Base-by-base conservation (phyloP, 495 filamentous ascomycete genomes). In the Penicillium chermesinum region DNA sequence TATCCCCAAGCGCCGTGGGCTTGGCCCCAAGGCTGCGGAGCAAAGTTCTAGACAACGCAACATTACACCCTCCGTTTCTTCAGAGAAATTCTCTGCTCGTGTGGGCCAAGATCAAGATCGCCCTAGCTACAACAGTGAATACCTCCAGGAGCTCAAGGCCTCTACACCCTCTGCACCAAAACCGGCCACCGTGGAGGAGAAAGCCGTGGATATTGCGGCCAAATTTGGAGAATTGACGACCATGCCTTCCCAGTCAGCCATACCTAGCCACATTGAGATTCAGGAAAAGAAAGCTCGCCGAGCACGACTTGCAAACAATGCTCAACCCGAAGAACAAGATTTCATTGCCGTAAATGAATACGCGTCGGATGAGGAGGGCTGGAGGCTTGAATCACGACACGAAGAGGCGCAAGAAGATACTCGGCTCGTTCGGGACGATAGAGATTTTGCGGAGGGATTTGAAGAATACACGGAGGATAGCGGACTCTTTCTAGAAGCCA, bases 391-490 rank as follows among this genome's bases (percentile, higher is more conserved):
- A n/a, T n/a, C n/a, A 71, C 19, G 49, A 63, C 47, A 52, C 75
- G 67, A 42, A 72, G 1, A 45, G 48, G 38, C 50, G 67, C 52
- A 62, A 71, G 62, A 58, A 82, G 76, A 90, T 44, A 86, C 84
- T 7, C 76, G 93, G n/a, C 77, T 96, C 7, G 76, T 88, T 3
- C 75, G 77, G 19, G 90, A 95, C 43, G 91, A 96, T 58, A 93
- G 97, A 59, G 88, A 96, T 59, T 80, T 96, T n/a, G 85, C 83
- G 22, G 93, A 98, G 69, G 90, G 90, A 2, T 96, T 95, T 61
- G 91, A 95, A 44, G 89, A 95, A 48, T 95, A 87, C 53, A 85
- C 91, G 13, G 85, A 90, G 15, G 91, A 96, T 60, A 89, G 85
- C 13, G 78, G 78, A 21, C 80, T 96, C 9, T 77, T 87, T 2